These are phyloP conservation scores for Sugiyamaella mastotermitis DNA, from an alignment of 805 yeast species.

Conservation along the genomic window DNA sequence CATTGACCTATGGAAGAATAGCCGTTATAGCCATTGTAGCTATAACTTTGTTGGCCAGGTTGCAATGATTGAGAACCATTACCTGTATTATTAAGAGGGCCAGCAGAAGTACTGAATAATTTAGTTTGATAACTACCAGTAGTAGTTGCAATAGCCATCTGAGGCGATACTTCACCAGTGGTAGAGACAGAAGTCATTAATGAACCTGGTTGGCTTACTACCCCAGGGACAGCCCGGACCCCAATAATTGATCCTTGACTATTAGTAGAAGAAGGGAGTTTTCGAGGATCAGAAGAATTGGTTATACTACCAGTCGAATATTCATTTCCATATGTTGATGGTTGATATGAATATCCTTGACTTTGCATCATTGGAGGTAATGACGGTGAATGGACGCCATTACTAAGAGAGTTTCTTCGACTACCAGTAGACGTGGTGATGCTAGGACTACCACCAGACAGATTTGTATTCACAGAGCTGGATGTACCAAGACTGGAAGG, in stretches of 20 bases:
- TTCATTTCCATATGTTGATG: conserved; percentile 11
- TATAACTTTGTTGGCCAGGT: too few species aligned
- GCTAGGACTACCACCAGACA: too few species aligned
- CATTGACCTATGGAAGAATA: too few species aligned
- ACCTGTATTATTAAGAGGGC: too few species aligned
- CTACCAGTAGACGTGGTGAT: not conserved
- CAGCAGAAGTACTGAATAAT: too few species aligned
- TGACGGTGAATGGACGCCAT: conserved; percentile 11
- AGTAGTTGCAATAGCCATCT: too few species aligned
- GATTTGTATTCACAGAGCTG: too few species aligned
- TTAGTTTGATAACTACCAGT: too few species aligned
- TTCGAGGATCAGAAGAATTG: conserved; percentile 17
- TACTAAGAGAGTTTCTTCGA: conserved; percentile 2
- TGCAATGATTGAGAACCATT: too few species aligned
- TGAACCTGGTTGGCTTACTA: not conserved
- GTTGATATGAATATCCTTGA: conserved; percentile 13
- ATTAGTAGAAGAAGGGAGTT: conserved; percentile 12
- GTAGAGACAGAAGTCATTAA: too few species aligned
- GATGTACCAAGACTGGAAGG: conserved; percentile 4
- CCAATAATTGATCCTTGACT: not conserved
- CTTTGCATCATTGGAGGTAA: conserved; percentile 16
- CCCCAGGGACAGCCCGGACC: not conserved
- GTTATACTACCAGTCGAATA: conserved; percentile 8
- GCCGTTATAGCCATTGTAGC: too few species aligned
- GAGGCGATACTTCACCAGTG: too few species aligned